Conservation (phyloP, 257 asterid genomes). For the Ilex aquifolium region DNA sequence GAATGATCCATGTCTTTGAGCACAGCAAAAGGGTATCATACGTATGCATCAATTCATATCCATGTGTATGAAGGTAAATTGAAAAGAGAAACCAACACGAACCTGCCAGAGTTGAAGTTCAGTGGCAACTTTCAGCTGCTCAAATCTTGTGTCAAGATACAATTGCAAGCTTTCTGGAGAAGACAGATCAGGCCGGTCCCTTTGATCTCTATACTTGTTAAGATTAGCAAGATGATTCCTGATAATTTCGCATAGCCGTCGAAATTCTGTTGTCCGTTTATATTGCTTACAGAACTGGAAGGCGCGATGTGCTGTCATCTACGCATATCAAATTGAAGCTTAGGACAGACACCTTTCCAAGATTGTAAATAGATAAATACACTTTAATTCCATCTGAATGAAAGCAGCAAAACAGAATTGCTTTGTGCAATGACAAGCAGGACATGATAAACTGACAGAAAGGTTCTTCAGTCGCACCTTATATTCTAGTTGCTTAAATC, state of each 20-base stretch:
- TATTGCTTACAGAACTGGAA: constrained; percentile 96
- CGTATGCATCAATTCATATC: too few relatives aligned
- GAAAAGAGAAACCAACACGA: constrained; percentile 10
- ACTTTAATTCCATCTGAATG: neutral
- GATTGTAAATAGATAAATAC: neutral
- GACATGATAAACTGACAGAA: too few relatives aligned
- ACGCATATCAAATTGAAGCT: constrained; percentile 12
- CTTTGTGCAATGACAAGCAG: too few relatives aligned
- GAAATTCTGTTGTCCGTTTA: constrained; percentile 83
- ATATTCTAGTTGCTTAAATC: too few relatives aligned
- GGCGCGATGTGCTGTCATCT: constrained; percentile 99
- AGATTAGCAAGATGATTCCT: constrained; percentile 88
- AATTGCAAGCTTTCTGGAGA: constrained; percentile 87
- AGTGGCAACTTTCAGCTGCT: constrained; percentile 87
- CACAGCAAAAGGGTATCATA: neutral
- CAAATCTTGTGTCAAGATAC: constrained; percentile 89
- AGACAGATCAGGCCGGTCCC: constrained; percentile 89
- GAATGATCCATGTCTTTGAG: neutral
- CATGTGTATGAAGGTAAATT: too few relatives aligned
- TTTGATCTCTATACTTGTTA: constrained; percentile 86
- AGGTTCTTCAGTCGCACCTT: too few relatives aligned
- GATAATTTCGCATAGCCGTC: constrained; percentile 84
- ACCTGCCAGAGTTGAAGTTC: constrained; percentile 99
- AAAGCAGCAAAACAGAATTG: neutral
- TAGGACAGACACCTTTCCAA: constrained; percentile 4